Evolutionary conservation across 1,284 basidiomycete genomes (phyloP).

Genomic region (Microstroma glucosiphilum): DNA sequence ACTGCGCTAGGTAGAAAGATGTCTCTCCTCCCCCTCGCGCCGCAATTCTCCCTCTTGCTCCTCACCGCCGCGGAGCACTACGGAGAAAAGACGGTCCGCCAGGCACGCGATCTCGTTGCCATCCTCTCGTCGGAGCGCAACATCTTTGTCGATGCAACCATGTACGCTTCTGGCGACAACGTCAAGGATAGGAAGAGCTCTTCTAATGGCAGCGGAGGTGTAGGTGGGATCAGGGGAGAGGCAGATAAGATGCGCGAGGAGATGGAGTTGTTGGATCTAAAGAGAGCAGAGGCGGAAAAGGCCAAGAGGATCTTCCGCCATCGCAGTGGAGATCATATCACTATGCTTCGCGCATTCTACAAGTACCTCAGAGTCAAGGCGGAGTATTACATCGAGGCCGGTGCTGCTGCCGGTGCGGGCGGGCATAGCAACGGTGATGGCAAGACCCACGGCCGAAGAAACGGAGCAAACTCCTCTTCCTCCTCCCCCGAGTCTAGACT

Average conservation of each 20-base stretch:
- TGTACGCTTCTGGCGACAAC: not conserved
- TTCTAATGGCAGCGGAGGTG: not conserved
- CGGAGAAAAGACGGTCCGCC: slow-evolving; percentile 18
- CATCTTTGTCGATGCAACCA: slow-evolving; percentile 30
- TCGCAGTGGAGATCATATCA: slow-evolving; percentile 41
- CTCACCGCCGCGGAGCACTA: slow-evolving; percentile 37
- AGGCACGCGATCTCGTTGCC: slow-evolving; percentile 44
- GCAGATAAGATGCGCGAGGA: not conserved
- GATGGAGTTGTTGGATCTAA: slow-evolving; percentile 22
- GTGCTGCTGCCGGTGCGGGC: not conserved
- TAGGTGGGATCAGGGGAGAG: not conserved
- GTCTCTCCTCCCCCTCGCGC: slow-evolving; percentile 41
- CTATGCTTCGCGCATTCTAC: slow-evolving; percentile 44
- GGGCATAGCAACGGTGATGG: slow-evolving; percentile 9
- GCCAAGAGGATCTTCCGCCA: slow-evolving; percentile 51
- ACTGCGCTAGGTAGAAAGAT: slow-evolving; percentile 38
- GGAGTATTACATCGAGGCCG: slow-evolving; percentile 9
- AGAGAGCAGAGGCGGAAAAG: slow-evolving; percentile 34
- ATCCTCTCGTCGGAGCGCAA: slow-evolving; percentile 38
- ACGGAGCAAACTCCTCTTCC: too few relatives aligned
- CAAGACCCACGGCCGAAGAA: not conserved
- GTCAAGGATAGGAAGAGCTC: not conserved
- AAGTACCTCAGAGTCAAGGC: slow-evolving; percentile 35
- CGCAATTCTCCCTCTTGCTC: slow-evolving; percentile 37
- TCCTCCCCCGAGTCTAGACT: slow-evolving; percentile 39